A percentile compares a stretch with the other conserved stretches of the same genome.
Evolutionary conservation across 495 filamentous ascomycete species (phyloP).

Genomic region (Penicillium flavigenum): DNA sequence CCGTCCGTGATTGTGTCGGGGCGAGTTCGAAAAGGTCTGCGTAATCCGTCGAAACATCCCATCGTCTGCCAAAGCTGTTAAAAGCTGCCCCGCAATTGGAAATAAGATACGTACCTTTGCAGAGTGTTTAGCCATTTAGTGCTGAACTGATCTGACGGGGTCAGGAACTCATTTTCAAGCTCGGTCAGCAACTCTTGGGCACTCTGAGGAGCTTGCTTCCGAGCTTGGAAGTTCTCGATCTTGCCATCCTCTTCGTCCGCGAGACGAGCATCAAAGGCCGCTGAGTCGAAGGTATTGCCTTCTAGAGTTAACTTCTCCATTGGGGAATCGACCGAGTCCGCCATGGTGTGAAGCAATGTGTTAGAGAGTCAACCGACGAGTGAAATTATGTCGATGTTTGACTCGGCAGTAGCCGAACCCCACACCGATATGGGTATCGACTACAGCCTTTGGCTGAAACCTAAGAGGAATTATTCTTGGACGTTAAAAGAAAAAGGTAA

Average conservation of each 20-base stretch:
- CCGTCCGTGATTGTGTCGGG: constrained; percentile 87
- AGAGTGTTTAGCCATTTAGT: constrained; percentile 80
- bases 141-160: constrained; percentile 74
- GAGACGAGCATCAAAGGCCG: constrained; percentile 35
- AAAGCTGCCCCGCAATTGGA: constrained; percentile 10
- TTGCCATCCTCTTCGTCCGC: constrained; percentile 37
- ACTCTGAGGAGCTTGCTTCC: constrained; percentile 52
- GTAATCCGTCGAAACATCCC: constrained; percentile 76
- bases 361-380: not conserved
- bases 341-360: constrained; percentile 16
- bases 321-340: constrained; percentile 29
- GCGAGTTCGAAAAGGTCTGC: constrained; percentile 79
- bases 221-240: constrained; percentile 42
- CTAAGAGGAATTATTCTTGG: not conserved
- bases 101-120: constrained; percentile 59
- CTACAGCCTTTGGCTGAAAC: not conserved
- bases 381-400: constrained; percentile 6
- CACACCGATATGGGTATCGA: constrained; percentile 4
- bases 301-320: constrained; percentile 34
- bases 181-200: constrained; percentile 60
- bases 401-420: constrained; percentile 8
- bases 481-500: not conserved
- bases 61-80: constrained; percentile 55
- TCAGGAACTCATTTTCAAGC: constrained; percentile 74
- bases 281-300: constrained; percentile 24